phyloP scores from a whole-genome alignment of 306 rosid species.

The Delonix regia region DNA sequence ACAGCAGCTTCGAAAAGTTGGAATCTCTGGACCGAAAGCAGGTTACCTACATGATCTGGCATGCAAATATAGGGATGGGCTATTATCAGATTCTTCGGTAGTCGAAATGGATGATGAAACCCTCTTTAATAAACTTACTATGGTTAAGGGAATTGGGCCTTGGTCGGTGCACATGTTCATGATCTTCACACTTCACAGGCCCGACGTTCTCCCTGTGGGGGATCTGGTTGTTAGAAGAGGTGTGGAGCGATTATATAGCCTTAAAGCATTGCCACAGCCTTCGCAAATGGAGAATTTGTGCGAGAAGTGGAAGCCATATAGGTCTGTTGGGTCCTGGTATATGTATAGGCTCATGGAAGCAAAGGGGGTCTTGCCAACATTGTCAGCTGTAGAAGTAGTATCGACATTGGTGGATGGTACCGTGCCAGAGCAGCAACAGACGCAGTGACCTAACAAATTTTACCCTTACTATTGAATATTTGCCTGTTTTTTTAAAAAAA shows the following conservation, averaged over 20 bases:
- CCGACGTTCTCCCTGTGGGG: constrained; percentile 83
- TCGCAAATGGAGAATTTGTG: constrained; percentile 66
- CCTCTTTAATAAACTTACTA: constrained; percentile 45
- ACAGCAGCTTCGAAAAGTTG: constrained; percentile 51
- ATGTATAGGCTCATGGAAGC: constrained; percentile 80
- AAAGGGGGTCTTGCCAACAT: constrained; percentile 41
- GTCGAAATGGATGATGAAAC: constrained; percentile 73
- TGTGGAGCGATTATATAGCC: constrained; percentile 62
- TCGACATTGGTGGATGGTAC: background rate
- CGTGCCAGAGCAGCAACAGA: background rate
- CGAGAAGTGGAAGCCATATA: constrained; percentile 79
- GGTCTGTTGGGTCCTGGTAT: constrained; percentile 80
- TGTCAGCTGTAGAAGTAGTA: background rate
- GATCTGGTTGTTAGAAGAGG: constrained; percentile 81
- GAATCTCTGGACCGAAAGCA: constrained; percentile 81
- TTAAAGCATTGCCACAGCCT: constrained; percentile 67
- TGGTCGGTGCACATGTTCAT: constrained; percentile 95
- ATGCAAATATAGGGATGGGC: constrained; percentile 51
- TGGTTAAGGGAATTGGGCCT: constrained; percentile 78
- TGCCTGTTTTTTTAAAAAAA: background rate
- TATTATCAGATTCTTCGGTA: constrained; percentile 58
- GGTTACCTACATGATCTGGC: constrained; percentile 72
- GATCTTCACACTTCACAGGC: constrained; percentile 72
- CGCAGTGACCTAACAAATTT: background rate
- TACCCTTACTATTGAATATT: background rate